Evolutionary conservation across 257 asterid species (phyloP), one percentile per base, ranked within the genome.

Genomic region (Solanum habrochaites): DNA sequence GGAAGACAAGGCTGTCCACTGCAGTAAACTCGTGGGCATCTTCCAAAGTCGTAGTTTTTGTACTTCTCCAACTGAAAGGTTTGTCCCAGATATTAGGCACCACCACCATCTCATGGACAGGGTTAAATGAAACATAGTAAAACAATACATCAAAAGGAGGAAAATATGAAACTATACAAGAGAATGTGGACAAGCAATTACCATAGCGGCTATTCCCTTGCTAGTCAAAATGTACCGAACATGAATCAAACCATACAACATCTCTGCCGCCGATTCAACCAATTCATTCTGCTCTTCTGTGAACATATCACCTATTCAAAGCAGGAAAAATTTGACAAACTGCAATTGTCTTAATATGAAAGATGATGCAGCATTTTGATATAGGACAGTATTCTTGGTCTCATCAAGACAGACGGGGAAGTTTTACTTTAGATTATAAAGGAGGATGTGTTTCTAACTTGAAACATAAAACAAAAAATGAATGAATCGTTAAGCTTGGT

Each of bases 151-250:
- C 37, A 85, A 35, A 21, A 87, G 60, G 72, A 35, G 13, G 40
- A 29, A 67, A 84, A 18, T 83, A 58, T 71, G 49, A 66, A 83
- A 86, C 84, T 67, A 91, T 18, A 43, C 49, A 11, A 43, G 49
- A 72, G 40, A 70, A 85, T 80, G 67, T 88, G 85, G 83, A 73
- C 52, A 87, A 75, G 80, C 78, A 82, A 60, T 91, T 94, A 96
- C 99, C 99, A 95, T 95, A 74, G 99, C 98, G 74, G 98, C 95
- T 94, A 96, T 95, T 91, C 99, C 99, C 91, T 96, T 96, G 96
- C 92, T 94, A 56, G 98, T 95, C 94, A 96, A 93, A 82, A 96
- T 95, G 94, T 94, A 95, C 23, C 98, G 92, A 42, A 94, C 97
- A 89, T 96, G 98, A 92, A 96, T 96, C 86, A 96, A 95, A 67